Conservation (phyloP, 371 early-diverging fungal species). For the Mortierella sp. region DNA sequence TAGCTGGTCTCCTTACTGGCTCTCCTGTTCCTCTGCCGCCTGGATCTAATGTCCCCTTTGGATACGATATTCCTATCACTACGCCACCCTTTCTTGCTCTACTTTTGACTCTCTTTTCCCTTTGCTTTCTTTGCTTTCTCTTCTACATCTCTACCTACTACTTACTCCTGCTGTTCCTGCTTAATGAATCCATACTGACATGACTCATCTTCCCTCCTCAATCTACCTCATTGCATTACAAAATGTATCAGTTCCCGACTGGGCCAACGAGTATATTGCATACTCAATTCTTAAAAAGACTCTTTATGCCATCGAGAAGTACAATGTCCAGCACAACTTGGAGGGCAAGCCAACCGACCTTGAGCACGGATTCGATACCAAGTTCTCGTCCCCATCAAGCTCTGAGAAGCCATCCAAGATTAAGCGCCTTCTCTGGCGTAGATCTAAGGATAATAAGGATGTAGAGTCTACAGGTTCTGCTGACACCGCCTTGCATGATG, state of each 20-base stretch:
- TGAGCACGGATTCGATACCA: slow-evolving; percentile 24
- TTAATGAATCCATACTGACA: not conserved
- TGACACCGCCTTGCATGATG: slow-evolving; percentile 24
- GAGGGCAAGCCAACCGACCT: slow-evolving; percentile 36
- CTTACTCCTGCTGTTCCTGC: not conserved
- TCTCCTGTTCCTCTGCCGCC: not conserved
- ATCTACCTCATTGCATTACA: not conserved
- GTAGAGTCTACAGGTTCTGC: slow-evolving; percentile 19
- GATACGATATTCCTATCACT: not conserved
- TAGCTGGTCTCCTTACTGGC: not conserved
- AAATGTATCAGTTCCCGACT: slow-evolving; percentile 45
- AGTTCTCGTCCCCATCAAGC: not conserved
- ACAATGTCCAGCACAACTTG: slow-evolving; percentile 38
- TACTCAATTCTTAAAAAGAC: slow-evolving; percentile 54
- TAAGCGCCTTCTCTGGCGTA: slow-evolving; percentile 22
- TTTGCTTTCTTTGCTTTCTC: not conserved
- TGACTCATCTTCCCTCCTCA: not conserved
- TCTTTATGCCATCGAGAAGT: slow-evolving; percentile 54
- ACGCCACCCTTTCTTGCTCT: too few species aligned
- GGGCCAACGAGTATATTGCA: slow-evolving; percentile 56
- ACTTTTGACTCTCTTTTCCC: too few species aligned
- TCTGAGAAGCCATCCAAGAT: slow-evolving; percentile 30
- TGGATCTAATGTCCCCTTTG: not conserved
- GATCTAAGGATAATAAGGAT: slow-evolving; percentile 3
- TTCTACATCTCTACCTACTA: not conserved